A percentile compares a stretch with the other conserved stretches of the same genome.
These are phyloP conservation scores for Handroanthus guayacan DNA, from an alignment of 257 asterid genomes.

Conservation along the genomic window DNA sequence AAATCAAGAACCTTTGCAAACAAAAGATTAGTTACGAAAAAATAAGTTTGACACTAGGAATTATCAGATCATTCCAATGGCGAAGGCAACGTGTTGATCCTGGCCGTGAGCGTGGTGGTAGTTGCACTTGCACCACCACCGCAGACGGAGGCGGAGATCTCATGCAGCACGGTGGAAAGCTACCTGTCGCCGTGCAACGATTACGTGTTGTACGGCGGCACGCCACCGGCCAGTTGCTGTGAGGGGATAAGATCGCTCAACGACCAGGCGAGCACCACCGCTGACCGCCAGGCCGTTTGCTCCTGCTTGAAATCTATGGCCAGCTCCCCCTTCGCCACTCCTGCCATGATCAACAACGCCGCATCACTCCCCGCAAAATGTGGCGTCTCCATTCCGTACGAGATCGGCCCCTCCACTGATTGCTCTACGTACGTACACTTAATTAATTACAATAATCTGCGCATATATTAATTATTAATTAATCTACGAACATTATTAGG, in stretches of 20 bases:
- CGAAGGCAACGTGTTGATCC: slow-evolving; percentile 37
- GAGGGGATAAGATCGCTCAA: slow-evolving; percentile 43
- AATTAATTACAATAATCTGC: not conserved
- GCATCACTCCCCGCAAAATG: slow-evolving; percentile 57
- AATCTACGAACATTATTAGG: no score
- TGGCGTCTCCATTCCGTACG: slow-evolving; percentile 58
- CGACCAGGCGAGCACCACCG: slow-evolving; percentile 38
- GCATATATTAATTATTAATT: no score
- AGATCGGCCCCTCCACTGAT: slow-evolving; percentile 56
- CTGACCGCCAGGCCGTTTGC: slow-evolving; percentile 64
- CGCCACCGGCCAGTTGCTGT: slow-evolving; percentile 51
- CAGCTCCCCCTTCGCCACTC: slow-evolving; percentile 37
- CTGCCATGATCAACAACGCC: slow-evolving; percentile 38
- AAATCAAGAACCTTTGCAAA: not conserved
- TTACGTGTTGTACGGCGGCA: slow-evolving; percentile 46
- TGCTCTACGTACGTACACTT: slow-evolving; percentile 40
- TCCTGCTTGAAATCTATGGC: slow-evolving; percentile 57
- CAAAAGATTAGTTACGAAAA: not conserved
- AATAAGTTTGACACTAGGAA: not conserved
- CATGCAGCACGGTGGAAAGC: slow-evolving; percentile 47
- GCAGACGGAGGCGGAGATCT: slow-evolving; percentile 48
- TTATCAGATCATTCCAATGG: slow-evolving; percentile 37
- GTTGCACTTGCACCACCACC: slow-evolving; percentile 33
- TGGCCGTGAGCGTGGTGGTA: slow-evolving; percentile 38
- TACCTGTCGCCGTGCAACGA: slow-evolving; percentile 49